phyloP scores from a whole-genome alignment of 2,329 filamentous ascomycete genomes.

The Colletotrichum sp. region DNA sequence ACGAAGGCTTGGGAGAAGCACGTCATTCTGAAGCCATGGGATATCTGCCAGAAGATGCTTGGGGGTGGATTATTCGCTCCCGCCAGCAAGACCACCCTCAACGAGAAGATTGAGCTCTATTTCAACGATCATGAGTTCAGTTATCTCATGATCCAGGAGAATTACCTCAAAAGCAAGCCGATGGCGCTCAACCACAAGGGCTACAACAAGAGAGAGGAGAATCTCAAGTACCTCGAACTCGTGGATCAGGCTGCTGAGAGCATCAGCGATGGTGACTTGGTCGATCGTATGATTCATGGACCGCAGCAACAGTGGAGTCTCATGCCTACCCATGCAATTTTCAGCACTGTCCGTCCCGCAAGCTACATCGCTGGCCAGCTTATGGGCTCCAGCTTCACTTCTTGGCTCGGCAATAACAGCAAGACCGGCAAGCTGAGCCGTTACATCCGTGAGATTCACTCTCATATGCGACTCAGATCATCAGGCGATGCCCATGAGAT shows the following conservation, averaged over 20 bases:
- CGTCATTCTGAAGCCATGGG: constrained; percentile 95
- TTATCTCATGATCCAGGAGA: constrained; percentile 97
- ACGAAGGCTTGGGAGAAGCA: constrained; percentile 99
- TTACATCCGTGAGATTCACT: constrained; percentile 90
- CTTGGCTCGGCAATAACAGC: constrained; percentile 96
- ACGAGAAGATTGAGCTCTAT: constrained; percentile 98
- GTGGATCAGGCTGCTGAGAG: constrained; percentile 89
- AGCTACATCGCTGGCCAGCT: constrained; percentile 86
- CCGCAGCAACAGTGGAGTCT: constrained; percentile 98
- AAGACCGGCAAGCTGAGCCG: constrained; percentile 80
- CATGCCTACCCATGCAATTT: constrained; percentile 95
- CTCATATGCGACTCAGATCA: constrained; percentile 91
- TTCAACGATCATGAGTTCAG: constrained; percentile 99
- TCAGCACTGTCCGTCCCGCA: constrained; percentile 91
- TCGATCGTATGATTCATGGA: constrained; percentile 98
- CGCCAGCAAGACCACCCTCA: constrained; percentile 83
- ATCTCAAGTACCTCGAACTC: constrained; percentile 84
- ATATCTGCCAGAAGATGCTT: constrained; percentile 93
- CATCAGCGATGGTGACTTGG: constrained; percentile 95
- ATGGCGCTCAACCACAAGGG: constrained; percentile 60
- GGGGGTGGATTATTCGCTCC: constrained; percentile 84
- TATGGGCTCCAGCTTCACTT: constrained; percentile 77
- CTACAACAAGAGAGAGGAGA: constrained; percentile 71
- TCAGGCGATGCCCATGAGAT: constrained; percentile 94
- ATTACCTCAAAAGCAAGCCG: constrained; percentile 88